A percentile compares a stretch with the other conserved stretches of the same genome.
phyloP scores from a whole-genome alignment of 805 yeast genomes.

The Monosporozyma aquatica region DNA sequence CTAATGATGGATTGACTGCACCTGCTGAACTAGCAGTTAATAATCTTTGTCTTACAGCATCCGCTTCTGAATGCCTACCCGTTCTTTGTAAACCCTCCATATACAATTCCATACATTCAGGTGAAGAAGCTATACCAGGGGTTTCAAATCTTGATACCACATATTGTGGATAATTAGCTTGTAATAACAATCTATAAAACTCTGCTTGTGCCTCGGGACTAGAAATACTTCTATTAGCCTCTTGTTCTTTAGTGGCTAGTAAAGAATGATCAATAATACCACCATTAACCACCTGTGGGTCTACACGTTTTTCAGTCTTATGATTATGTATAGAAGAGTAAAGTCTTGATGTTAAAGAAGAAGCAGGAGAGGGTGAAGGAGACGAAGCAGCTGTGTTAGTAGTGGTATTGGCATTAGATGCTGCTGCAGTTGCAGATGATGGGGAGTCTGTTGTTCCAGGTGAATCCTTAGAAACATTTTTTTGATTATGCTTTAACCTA shows the following conservation, averaged over 20 bases:
- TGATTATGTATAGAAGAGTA: not conserved
- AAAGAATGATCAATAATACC: slow-evolving; percentile 25
- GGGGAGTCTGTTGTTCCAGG: too few relatives aligned
- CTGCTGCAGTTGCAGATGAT: not conserved
- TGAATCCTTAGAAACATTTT: too few relatives aligned
- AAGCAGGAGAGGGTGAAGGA: not conserved
- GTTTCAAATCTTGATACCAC: slow-evolving; percentile 93
- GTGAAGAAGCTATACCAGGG: slow-evolving; percentile 79
- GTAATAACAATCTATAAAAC: slow-evolving; percentile 66
- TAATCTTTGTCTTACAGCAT: slow-evolving; percentile 44
- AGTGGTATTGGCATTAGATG: too few relatives aligned
- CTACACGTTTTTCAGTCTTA: not conserved
- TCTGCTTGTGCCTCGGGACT: slow-evolving; percentile 72
- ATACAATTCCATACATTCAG: slow-evolving; percentile 72
- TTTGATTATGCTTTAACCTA: too few relatives aligned
- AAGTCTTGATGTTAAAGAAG: not conserved
- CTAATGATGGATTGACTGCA: slow-evolving; percentile 26
- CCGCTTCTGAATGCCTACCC: slow-evolving; percentile 75
- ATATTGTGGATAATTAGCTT: slow-evolving; percentile 86
- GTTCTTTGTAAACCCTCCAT: slow-evolving; percentile 69
- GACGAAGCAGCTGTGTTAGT: too few relatives aligned
- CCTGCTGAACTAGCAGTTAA: slow-evolving; percentile 32
- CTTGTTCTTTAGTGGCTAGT: slow-evolving; percentile 62
- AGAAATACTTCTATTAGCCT: slow-evolving; percentile 68
- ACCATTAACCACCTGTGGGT: not conserved